Conservation (phyloP, 768 basidiomycete species). For the Pulveroboletus sp. region DNA sequence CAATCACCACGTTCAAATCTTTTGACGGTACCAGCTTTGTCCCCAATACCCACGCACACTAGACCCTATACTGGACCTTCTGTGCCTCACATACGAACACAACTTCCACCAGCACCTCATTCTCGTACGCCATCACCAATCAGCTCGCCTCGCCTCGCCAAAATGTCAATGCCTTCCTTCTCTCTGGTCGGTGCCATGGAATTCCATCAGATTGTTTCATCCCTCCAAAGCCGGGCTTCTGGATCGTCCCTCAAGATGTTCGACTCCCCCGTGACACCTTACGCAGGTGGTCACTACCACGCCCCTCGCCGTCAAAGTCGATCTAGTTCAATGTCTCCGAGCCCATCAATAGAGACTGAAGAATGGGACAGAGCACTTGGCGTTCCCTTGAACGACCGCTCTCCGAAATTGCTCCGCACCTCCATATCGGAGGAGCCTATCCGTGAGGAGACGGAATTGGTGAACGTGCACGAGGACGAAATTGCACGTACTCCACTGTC, state of each 20-base stretch:
- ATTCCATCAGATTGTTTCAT: conserved; percentile 86
- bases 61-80: conserved; percentile 37
- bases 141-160: conserved; percentile 35
- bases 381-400: conserved; percentile 50
- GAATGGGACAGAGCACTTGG: conserved; percentile 51
- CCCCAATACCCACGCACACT: conserved; percentile 33
- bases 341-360: conserved; percentile 29
- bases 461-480: conserved; percentile 12
- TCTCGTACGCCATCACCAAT: conserved; percentile 49
- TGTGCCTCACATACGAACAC: conserved; percentile 37
- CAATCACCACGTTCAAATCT: conserved; percentile 1
- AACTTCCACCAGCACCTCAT: conserved; percentile 39
- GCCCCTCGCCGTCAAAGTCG: conserved; percentile 29
- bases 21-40: conserved; percentile 18
- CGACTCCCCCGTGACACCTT: conserved; percentile 64
- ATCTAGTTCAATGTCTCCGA: conserved; percentile 31
- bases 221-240: conserved; percentile 66
- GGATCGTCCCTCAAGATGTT: conserved; percentile 56
- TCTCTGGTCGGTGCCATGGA: conserved; percentile 94
- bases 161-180: conserved; percentile 62
- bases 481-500: conserved; percentile 16
- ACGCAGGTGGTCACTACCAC: conserved; percentile 73
- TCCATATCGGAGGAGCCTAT: conserved; percentile 20
- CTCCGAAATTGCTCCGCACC: conserved; percentile 32
- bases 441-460: conserved; percentile 6